Conservation (phyloP, 768 basidiomycete genomes). For the Russula foetens region DNA sequence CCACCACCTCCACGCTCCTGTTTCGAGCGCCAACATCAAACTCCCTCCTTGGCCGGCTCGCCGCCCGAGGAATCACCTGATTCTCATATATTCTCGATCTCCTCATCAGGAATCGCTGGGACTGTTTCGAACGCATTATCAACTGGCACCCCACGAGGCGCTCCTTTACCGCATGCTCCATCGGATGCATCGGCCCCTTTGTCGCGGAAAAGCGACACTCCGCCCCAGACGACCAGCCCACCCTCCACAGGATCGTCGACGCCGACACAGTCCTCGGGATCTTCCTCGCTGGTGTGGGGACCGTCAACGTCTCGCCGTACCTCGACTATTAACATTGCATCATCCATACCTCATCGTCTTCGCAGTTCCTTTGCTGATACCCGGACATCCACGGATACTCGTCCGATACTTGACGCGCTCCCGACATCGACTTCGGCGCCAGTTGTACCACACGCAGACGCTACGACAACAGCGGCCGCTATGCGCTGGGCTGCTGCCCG, state of each 20-base stretch:
- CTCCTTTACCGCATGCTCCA: not conserved
- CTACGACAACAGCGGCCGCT: constrained; percentile 65
- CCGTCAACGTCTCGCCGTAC: constrained; percentile 10
- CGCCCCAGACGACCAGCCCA: constrained; percentile 9
- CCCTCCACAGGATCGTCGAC: constrained; percentile 1
- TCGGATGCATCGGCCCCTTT: not conserved
- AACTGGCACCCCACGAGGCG: not conserved
- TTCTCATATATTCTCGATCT: not conserved
- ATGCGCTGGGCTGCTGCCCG: constrained; percentile 81
- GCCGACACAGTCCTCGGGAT: not conserved
- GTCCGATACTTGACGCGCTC: constrained; percentile 17
- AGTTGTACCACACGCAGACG: constrained; percentile 36
- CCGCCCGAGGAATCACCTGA: not conserved
- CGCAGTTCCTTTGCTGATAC: constrained; percentile 41
- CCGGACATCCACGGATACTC: constrained; percentile 28
- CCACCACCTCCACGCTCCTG: constrained; percentile 48
- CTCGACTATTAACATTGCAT: constrained; percentile 17
- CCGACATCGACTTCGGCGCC: constrained; percentile 2
- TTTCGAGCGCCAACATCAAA: constrained; percentile 15
- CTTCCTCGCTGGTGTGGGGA: not conserved
- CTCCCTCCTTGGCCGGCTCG: not conserved
- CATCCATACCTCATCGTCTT: constrained; percentile 31
- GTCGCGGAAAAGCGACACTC: not conserved
- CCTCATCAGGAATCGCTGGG: not conserved
- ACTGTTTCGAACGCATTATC: not conserved